These are phyloP conservation scores for Corymbia calophylla DNA, from an alignment of 441 rosid species.

Conservation along the genomic window DNA sequence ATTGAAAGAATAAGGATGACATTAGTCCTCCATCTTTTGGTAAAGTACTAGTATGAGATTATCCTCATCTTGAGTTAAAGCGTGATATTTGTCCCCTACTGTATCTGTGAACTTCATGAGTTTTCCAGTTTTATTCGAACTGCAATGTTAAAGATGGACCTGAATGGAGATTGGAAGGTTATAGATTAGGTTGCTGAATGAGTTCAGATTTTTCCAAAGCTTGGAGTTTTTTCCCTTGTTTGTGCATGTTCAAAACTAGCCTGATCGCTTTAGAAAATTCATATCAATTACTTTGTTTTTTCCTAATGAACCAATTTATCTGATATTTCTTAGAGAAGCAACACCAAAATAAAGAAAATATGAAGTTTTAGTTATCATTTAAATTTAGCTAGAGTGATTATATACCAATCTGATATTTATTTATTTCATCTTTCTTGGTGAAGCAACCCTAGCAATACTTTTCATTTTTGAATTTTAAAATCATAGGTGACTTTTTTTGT, in stretches of 20 bases:
- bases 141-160: not conserved
- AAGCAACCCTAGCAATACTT: too few relatives aligned
- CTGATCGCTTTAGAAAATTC: too few relatives aligned
- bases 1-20: not conserved
- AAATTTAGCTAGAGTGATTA: too few relatives aligned
- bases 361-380: too few relatives aligned
- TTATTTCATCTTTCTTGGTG: too few relatives aligned
- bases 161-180: not conserved
- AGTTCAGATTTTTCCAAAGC: not conserved
- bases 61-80: not conserved
- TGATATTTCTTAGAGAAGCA: too few relatives aligned
- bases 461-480: too few relatives aligned
- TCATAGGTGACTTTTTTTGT: too few relatives aligned
- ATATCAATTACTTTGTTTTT: too few relatives aligned
- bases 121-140: not conserved
- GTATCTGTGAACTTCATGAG: not conserved
- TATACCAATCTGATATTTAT: too few relatives aligned
- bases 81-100: accelerated
- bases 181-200: not conserved
- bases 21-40: not conserved
- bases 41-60: not conserved
- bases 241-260: not conserved
- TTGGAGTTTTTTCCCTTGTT: not conserved
- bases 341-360: too few relatives aligned
- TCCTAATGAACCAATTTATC: too few relatives aligned